Evolutionary conservation across 352 stramenopile genomes (phyloP).

Genomic region (Phytopythium litorale): DNA sequence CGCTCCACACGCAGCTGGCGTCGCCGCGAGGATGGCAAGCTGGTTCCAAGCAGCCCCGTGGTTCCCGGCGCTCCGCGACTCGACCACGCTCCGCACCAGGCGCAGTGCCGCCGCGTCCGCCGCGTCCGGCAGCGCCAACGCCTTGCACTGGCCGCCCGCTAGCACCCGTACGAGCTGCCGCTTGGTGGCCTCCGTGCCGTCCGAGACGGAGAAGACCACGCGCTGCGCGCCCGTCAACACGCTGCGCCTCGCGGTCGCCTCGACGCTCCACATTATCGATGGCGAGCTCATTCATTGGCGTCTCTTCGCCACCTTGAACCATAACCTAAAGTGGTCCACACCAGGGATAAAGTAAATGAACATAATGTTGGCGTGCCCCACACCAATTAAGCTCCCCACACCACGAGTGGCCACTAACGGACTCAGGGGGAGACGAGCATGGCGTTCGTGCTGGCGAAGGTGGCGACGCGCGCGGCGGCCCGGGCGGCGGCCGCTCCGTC

Average conservation of each 20-base stretch:
- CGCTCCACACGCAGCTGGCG: slow-evolving; percentile 12
- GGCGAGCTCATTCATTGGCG: slow-evolving; percentile 2
- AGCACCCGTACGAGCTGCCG: slow-evolving; percentile 26
- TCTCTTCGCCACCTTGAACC: slow-evolving; percentile 3
- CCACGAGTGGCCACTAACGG: background rate
- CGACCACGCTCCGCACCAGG: slow-evolving; percentile 21
- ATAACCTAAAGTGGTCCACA: background rate
- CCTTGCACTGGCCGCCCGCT: slow-evolving; percentile 30
- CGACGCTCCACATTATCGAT: slow-evolving; percentile 45
- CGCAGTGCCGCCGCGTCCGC: slow-evolving; percentile 27
- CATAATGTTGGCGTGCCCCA: background rate
- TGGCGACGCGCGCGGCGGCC: slow-evolving; percentile 19
- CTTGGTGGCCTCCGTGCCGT: slow-evolving; percentile 15
- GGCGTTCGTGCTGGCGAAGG: slow-evolving; percentile 30
- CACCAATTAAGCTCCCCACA: background rate
- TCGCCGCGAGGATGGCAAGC: slow-evolving; percentile 26
- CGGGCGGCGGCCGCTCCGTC: background rate
- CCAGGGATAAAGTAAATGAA: too few relatives aligned
- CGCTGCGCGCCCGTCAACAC: slow-evolving; percentile 37
- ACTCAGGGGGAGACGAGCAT: slow-evolving; percentile 15
- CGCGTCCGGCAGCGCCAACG: slow-evolving; percentile 22
- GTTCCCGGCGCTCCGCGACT: slow-evolving; percentile 24
- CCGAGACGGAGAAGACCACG: slow-evolving; percentile 41
- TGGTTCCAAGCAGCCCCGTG: slow-evolving; percentile 20
- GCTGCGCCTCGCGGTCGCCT: slow-evolving; percentile 28